phyloP scores from a whole-genome alignment of 2,329 filamentous ascomycete genomes.

The Talaromyces marneffei region DNA sequence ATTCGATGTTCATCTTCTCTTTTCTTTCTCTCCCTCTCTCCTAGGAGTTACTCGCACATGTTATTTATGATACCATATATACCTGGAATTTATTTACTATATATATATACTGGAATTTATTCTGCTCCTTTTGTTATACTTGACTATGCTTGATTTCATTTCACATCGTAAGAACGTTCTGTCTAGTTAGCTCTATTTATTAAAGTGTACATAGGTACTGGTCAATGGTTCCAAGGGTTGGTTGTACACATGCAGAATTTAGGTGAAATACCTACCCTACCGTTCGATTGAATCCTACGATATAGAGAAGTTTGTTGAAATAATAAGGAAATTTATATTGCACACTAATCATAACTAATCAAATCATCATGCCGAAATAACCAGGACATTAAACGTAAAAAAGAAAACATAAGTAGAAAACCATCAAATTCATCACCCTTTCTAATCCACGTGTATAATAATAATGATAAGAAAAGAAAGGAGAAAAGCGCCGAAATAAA shows the following conservation, averaged over 20 bases:
- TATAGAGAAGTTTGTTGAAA: background rate
- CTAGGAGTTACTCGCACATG: background rate
- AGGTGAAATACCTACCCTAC: too few species aligned
- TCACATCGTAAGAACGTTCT: too few species aligned
- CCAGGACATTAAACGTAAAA: background rate
- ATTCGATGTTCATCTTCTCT: constrained; percentile 4
- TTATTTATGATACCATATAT: constrained; percentile 2
- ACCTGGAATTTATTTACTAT: background rate
- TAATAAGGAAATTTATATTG: constrained; percentile 12
- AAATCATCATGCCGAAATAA: constrained; percentile 6
- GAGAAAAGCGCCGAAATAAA: background rate
- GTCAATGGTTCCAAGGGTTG: too few species aligned
- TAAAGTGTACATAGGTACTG: too few species aligned
- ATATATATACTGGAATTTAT: too few species aligned
- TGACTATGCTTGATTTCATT: too few species aligned
- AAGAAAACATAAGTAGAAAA: background rate
- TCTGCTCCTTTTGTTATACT: too few species aligned
- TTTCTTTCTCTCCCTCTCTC: background rate
- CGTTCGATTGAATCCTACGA: too few species aligned
- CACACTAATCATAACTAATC: constrained; percentile 4
- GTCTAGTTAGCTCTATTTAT: too few species aligned
- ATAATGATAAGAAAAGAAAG: background rate
- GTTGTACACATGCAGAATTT: too few species aligned
- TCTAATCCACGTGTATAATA: constrained; percentile 1
- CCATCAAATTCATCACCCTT: background rate